phyloP scores from a whole-genome alignment of 2,329 filamentous ascomycete species.

The Dactylellina leptospora region DNA sequence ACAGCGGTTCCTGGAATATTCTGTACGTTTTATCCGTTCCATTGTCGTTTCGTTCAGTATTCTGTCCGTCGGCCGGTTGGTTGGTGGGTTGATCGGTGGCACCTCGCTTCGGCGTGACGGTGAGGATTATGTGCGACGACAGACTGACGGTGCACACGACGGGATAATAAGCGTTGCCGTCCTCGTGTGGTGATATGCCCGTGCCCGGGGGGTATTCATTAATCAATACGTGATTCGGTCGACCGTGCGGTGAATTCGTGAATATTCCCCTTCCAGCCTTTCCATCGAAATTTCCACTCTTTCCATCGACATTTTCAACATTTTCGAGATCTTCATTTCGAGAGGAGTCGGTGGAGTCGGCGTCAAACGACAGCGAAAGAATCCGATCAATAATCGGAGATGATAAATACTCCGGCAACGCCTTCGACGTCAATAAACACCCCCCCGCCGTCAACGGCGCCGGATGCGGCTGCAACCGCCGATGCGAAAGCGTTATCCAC shows the following conservation, averaged over 20 bases:
- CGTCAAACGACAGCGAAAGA: slow-evolving; percentile 49
- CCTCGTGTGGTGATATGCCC: slow-evolving; percentile 98
- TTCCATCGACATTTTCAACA: neutral
- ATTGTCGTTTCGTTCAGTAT: neutral
- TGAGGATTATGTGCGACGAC: slow-evolving; percentile 77
- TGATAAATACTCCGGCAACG: slow-evolving; percentile 78
- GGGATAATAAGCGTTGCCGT: slow-evolving; percentile 84
- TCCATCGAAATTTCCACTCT: neutral
- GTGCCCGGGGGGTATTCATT: slow-evolving; percentile 90
- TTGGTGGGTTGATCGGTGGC: neutral
- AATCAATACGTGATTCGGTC: slow-evolving; percentile 88
- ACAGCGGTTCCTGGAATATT: slow-evolving; percentile 63
- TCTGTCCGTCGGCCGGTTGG: neutral
- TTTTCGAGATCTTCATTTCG: neutral
- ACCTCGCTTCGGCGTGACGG: slow-evolving; percentile 65
- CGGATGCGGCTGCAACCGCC: slow-evolving; percentile 89
- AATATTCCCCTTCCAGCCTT: slow-evolving; percentile 63
- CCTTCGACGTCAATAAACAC: slow-evolving; percentile 74
- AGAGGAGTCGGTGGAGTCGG: neutral
- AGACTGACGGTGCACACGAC: slow-evolving; percentile 92
- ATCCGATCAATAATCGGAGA: slow-evolving; percentile 73
- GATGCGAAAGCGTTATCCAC: slow-evolving; percentile 89
- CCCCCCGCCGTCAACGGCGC: slow-evolving; percentile 79
- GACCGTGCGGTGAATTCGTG: slow-evolving; percentile 72
- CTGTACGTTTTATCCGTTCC: slow-evolving; percentile 58